Conservation (phyloP, 2,329 filamentous ascomycete genomes). For the Trichocomaceae sp. region DNA sequence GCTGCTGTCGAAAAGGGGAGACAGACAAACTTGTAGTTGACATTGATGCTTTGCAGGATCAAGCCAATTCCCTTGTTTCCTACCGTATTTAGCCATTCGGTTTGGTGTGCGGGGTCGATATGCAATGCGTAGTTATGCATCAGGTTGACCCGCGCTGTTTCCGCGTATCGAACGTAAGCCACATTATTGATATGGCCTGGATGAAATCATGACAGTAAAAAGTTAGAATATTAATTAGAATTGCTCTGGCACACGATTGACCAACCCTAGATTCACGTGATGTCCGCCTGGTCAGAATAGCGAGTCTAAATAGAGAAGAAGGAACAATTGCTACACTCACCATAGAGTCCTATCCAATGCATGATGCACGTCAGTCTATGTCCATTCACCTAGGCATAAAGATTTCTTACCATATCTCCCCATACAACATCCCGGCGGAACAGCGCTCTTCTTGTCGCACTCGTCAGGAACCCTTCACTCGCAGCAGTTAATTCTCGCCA, state of each 20-base stretch:
- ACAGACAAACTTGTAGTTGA: conserved; percentile 80
- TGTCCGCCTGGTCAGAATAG: not conserved
- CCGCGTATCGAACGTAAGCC: conserved; percentile 74
- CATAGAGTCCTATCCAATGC: conserved; percentile 39
- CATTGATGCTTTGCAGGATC: conserved; percentile 71
- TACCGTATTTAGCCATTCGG: conserved; percentile 64
- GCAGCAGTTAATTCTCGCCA: conserved; percentile 69
- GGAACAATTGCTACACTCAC: conserved; percentile 23
- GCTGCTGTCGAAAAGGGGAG: not conserved
- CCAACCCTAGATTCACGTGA: conserved; percentile 1
- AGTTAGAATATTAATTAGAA: too few species aligned
- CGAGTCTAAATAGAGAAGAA: not conserved
- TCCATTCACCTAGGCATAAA: not conserved
- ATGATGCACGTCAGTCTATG: not conserved
- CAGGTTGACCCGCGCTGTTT: conserved; percentile 75
- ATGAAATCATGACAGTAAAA: too few species aligned
- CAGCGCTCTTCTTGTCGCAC: conserved; percentile 54
- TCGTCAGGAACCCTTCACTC: conserved; percentile 67
- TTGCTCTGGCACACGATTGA: not conserved
- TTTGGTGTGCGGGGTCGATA: conserved; percentile 54
- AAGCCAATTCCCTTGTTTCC: conserved; percentile 61
- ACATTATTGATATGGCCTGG: conserved; percentile 81
- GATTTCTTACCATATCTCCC: conserved; percentile 75
- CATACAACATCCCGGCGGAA: conserved; percentile 64
- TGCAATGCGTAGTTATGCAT: conserved; percentile 60